Conservation (phyloP, 2,329 filamentous ascomycete species). For the Epicoccum nigrum region DNA sequence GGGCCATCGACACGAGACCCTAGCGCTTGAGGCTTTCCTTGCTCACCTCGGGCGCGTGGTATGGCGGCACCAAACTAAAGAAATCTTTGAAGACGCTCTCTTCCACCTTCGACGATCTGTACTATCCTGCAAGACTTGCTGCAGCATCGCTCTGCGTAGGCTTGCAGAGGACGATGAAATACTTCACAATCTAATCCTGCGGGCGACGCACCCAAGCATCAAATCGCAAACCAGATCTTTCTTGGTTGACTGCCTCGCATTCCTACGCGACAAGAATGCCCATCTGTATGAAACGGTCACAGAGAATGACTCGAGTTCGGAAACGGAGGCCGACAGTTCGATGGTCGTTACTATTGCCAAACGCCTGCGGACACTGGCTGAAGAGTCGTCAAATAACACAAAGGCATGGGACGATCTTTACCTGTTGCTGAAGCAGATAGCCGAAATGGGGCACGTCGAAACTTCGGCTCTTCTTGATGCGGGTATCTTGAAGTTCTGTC, state of each 20-base stretch:
- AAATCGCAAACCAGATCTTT: constrained; percentile 38
- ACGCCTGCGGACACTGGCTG: constrained; percentile 29
- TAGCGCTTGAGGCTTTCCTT: constrained; percentile 62
- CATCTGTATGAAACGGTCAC: constrained; percentile 29
- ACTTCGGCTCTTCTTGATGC: constrained; percentile 35
- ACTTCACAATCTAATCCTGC: constrained; percentile 66
- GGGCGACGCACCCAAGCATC: constrained; percentile 36
- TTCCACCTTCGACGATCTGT: constrained; percentile 59
- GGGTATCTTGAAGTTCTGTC: constrained; percentile 37
- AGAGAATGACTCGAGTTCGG: constrained; percentile 39
- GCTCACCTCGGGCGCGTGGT: constrained; percentile 78
- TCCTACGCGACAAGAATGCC: constrained; percentile 42
- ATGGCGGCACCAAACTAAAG: constrained; percentile 71
- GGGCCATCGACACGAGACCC: constrained; percentile 52
- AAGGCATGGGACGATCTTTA: constrained; percentile 48
- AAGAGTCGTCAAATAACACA: constrained; percentile 27
- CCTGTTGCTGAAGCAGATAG: constrained; percentile 36
- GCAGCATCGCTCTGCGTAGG: constrained; percentile 66
- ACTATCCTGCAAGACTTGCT: constrained; percentile 60
- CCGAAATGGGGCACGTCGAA: constrained; percentile 37
- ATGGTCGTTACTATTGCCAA: constrained; percentile 25
- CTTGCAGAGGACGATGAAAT: constrained; percentile 61
- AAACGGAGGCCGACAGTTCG: constrained; percentile 20
- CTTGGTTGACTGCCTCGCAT: constrained; percentile 39
- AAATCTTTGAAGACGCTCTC: constrained; percentile 65